phyloP scores from a whole-genome alignment of 2,329 filamentous ascomycete genomes.

The Fusarium domesticum region DNA sequence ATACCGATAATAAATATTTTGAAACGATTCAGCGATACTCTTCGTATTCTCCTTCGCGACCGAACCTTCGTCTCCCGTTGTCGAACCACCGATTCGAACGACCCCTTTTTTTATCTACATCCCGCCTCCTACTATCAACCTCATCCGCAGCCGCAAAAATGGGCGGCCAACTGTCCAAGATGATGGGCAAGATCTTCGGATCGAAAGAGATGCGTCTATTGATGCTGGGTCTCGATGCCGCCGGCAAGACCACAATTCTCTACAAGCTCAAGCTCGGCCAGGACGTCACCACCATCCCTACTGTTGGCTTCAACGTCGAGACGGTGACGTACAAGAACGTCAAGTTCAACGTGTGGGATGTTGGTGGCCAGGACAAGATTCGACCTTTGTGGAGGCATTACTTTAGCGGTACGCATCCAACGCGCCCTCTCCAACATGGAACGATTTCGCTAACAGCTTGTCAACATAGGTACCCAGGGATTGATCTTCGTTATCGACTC shows the following conservation, averaged over 20 bases:
- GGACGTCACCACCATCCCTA: slow-evolving; percentile 97
- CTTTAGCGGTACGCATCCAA: slow-evolving; percentile 67
- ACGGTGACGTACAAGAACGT: slow-evolving; percentile 99
- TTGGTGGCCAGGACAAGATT: slow-evolving; percentile 98
- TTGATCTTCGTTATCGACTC: slow-evolving; percentile 99
- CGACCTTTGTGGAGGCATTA: slow-evolving; percentile 96
- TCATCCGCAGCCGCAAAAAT: slow-evolving; percentile 51
- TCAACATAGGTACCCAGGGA: slow-evolving; percentile 77
- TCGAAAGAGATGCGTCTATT: slow-evolving; percentile 98
- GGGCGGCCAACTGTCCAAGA: slow-evolving; percentile 91
- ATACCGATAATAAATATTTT: not conserved
- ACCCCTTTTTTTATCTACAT: not conserved
- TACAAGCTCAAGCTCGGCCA: slow-evolving; percentile 99
- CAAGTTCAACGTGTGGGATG: slow-evolving; percentile 99
- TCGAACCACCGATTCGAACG: not conserved
- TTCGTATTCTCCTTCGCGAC: not conserved
- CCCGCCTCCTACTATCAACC: slow-evolving; percentile 1
- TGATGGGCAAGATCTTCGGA: slow-evolving; percentile 98
- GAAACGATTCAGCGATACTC: not conserved
- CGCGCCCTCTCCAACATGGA: too few species aligned
- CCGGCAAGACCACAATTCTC: slow-evolving; percentile 97
- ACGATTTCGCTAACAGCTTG: not conserved
- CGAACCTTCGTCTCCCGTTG: not conserved
- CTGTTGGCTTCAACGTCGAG: slow-evolving; percentile 98
- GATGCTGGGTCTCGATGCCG: slow-evolving; percentile 96